Conservation (phyloP, 2,329 filamentous ascomycete genomes). For the Basipetospora chlamydospora region DNA sequence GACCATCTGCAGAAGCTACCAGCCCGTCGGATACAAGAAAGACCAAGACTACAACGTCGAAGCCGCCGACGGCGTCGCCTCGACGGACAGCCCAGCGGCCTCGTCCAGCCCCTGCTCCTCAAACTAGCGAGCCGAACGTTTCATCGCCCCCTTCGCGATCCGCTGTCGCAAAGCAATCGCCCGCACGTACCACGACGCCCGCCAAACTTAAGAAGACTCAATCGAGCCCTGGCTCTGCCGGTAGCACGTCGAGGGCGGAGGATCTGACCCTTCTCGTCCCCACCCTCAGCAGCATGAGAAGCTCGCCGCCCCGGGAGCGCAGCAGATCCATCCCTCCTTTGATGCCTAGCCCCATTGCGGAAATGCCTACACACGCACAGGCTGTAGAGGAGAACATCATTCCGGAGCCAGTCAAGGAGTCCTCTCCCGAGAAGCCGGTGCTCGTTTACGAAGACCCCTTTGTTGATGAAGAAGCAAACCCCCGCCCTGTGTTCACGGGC, state of each 20-base stretch:
- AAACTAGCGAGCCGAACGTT: constrained; percentile 35
- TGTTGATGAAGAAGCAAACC: constrained; percentile 29
- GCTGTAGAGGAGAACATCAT: neutral
- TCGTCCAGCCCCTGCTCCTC: constrained; percentile 31
- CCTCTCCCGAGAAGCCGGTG: neutral
- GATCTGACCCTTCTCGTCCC: constrained; percentile 40
- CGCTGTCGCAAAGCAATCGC: constrained; percentile 10
- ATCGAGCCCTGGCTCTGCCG: constrained; percentile 9
- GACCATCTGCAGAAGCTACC: constrained; percentile 20
- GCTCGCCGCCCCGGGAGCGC: constrained; percentile 5
- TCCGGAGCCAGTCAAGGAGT: neutral
- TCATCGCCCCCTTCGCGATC: constrained; percentile 28
- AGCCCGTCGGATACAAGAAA: constrained; percentile 2
- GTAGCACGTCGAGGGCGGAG: constrained; percentile 20
- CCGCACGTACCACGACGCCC: constrained; percentile 27
- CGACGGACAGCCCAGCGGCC: constrained; percentile 31
- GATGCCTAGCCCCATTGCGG: constrained; percentile 3
- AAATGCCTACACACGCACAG: constrained; percentile 1
- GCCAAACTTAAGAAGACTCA: constrained; percentile 22
- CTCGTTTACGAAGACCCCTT: constrained; percentile 49
- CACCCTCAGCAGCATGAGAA: constrained; percentile 22
- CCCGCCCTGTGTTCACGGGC: constrained; percentile 28
- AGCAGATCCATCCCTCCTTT: constrained; percentile 14
- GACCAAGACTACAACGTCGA: constrained; percentile 1
- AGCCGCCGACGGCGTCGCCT: constrained; percentile 25